Conservation (phyloP, 768 basidiomycete species). For the Tulasnella sp. region DNA sequence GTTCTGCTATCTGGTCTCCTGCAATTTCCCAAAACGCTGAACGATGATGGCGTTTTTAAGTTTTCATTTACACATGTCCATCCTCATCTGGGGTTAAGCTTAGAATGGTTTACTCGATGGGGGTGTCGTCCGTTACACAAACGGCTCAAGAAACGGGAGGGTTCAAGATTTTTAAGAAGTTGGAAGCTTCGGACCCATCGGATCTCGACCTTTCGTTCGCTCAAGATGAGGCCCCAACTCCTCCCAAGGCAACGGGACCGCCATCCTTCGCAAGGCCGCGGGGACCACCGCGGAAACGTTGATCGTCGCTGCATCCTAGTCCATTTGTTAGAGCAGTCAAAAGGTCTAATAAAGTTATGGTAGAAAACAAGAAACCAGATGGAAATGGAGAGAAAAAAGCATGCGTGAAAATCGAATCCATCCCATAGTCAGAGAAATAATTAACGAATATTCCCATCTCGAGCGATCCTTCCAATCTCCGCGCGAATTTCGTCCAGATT, state of each 20-base stretch:
- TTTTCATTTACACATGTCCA: slow-evolving; percentile 92
- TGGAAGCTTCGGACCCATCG: slow-evolving; percentile 32
- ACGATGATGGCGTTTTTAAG: slow-evolving; percentile 38
- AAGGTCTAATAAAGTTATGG: background rate
- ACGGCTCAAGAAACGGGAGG: slow-evolving; percentile 50
- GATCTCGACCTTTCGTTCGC: background rate
- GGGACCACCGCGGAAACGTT: slow-evolving; percentile 21
- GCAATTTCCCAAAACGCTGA: background rate
- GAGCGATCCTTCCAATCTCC: slow-evolving; percentile 68
- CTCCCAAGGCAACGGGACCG: background rate
- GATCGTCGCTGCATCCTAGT: background rate
- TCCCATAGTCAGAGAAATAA: background rate
- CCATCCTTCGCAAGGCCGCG: slow-evolving; percentile 23
- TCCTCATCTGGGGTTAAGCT: slow-evolving; percentile 72
- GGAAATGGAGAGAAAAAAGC: background rate
- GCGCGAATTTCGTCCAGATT: slow-evolving; percentile 77
- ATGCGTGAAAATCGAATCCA: background rate
- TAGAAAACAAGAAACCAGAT: background rate
- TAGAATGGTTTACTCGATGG: slow-evolving; percentile 86
- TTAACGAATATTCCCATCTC: slow-evolving; percentile 22
- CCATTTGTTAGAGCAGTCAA: background rate
- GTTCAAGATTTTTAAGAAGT: slow-evolving; percentile 43
- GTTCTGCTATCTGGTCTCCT: background rate
- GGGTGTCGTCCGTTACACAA: slow-evolving; percentile 53
- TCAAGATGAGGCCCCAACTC: background rate